These are phyloP conservation scores for Porphyrellus sp. DNA, from an alignment of 1,284 basidiomycete genomes.

Conservation along the genomic window DNA sequence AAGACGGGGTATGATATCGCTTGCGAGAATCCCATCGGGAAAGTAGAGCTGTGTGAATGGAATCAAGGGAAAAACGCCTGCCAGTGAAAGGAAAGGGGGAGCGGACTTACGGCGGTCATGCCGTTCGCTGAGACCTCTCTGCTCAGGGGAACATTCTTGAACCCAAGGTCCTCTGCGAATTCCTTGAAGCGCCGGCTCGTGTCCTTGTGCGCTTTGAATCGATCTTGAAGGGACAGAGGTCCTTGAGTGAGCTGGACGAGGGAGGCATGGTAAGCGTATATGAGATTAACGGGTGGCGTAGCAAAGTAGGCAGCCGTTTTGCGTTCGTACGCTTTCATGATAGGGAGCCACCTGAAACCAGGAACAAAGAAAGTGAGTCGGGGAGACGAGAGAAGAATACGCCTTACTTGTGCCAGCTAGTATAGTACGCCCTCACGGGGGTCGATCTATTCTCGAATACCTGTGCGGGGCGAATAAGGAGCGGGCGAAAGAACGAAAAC, in stretches of 20 bases:
- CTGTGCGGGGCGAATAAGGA: slow-evolving; percentile 33
- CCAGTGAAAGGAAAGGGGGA: slow-evolving; percentile 6
- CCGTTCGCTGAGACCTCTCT: slow-evolving; percentile 79
- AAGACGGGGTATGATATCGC: slow-evolving; percentile 74
- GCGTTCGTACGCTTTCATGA: slow-evolving; percentile 87
- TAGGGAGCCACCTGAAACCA: slow-evolving; percentile 76
- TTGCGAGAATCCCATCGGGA: slow-evolving; percentile 71
- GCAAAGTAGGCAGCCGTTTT: slow-evolving; percentile 84
- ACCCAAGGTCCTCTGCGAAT: slow-evolving; percentile 66
- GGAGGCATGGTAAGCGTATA: slow-evolving; percentile 86
- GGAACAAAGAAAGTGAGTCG: background rate
- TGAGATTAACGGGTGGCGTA: slow-evolving; percentile 92
- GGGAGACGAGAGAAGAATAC: background rate
- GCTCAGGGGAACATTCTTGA: slow-evolving; percentile 68
- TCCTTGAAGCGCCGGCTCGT: slow-evolving; percentile 75
- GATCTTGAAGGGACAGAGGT: slow-evolving; percentile 68
- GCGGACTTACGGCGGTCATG: slow-evolving; percentile 74
- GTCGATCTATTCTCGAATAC: slow-evolving; percentile 68
- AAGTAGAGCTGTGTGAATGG: slow-evolving; percentile 56
- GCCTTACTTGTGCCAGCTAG: slow-evolving; percentile 80
- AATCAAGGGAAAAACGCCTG: background rate
- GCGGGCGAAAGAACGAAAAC: background rate
- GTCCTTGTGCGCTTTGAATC: slow-evolving; percentile 76
- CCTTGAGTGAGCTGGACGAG: slow-evolving; percentile 69
- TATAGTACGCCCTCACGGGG: slow-evolving; percentile 82